Evolutionary conservation across 306 rosid genomes (phyloP).

Genomic region (Quercus agrifolia): DNA sequence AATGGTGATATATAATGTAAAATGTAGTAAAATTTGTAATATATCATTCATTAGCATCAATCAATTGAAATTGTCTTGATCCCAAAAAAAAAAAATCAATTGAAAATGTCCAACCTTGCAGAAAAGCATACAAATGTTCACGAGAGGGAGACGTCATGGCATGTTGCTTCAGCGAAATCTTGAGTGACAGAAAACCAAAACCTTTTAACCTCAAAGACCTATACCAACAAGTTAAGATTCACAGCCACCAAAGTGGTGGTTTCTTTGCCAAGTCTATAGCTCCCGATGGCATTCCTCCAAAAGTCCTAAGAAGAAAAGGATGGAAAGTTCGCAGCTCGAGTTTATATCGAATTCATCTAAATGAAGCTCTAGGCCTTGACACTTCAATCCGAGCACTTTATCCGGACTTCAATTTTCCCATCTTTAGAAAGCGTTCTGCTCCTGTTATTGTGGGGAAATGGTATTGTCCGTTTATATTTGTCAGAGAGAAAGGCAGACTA

Average conservation of each 20-base stretch:
- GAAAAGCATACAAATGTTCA: conserved; percentile 72
- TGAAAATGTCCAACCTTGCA: conserved; percentile 23
- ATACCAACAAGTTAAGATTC: conserved; percentile 72
- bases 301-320: conserved; percentile 64
- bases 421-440: conserved; percentile 46
- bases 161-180: conserved; percentile 57
- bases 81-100: not conserved
- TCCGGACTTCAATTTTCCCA: conserved; percentile 62
- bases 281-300: conserved; percentile 76
- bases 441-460: conserved; percentile 63
- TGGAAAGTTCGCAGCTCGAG: conserved; percentile 64
- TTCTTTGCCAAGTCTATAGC: conserved; percentile 67
- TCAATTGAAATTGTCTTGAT: too few species aligned
- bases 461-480: conserved; percentile 73
- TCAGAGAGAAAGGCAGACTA: conserved; percentile 43
- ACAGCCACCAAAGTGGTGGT: conserved; percentile 59
- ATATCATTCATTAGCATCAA: too few species aligned
- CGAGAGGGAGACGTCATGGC: conserved; percentile 61
- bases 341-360: conserved; percentile 29
- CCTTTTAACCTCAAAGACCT: conserved; percentile 55
- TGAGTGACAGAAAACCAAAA: conserved; percentile 64
- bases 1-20: too few species aligned
- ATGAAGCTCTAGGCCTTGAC: conserved; percentile 71
- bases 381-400: conserved; percentile 37
- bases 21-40: too few species aligned